A percentile compares a stretch with the other conserved stretches of the same genome.
phyloP scores from a whole-genome alignment of 441 rosid genomes.

The Adansonia rubrostipa region DNA sequence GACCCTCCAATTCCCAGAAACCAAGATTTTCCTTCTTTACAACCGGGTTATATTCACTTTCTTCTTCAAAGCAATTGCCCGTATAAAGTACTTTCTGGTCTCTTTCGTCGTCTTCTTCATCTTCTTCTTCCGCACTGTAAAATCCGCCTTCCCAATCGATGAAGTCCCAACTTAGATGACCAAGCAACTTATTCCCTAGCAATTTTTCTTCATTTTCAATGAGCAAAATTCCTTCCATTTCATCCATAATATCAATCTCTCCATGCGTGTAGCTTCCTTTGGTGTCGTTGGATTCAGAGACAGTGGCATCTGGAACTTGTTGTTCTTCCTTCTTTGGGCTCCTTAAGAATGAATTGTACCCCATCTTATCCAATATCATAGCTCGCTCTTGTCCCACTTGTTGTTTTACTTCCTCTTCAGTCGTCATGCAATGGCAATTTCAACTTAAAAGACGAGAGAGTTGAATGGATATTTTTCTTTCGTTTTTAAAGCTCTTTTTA shows the following conservation, averaged over 20 bases:
- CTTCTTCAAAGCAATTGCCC: slow-evolving; percentile 21
- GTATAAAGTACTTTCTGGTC: slow-evolving; percentile 23
- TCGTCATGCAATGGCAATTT: slow-evolving; percentile 8
- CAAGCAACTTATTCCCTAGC: background rate
- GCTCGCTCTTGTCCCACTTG: slow-evolving; percentile 26
- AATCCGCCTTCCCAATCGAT: slow-evolving; percentile 42
- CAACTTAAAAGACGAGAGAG: background rate
- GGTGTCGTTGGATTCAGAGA: slow-evolving; percentile 30
- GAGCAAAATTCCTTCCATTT: slow-evolving; percentile 43
- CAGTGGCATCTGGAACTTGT: slow-evolving; percentile 34
- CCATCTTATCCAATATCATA: slow-evolving; percentile 25
- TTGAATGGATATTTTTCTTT: slow-evolving; percentile 8
- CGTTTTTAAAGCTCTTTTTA: background rate
- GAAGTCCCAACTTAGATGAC: slow-evolving; percentile 37
- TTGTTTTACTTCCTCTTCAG: background rate
- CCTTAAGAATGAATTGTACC: slow-evolving; percentile 38
- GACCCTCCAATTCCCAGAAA: slow-evolving; percentile 46
- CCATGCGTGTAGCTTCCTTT: slow-evolving; percentile 17
- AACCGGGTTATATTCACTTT: slow-evolving; percentile 2
- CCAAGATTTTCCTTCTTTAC: slow-evolving; percentile 43
- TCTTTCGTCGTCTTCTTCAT: slow-evolving; percentile 29
- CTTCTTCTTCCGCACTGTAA: slow-evolving; percentile 33
- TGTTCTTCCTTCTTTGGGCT: slow-evolving; percentile 63
- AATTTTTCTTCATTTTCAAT: slow-evolving; percentile 33
- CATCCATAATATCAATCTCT: slow-evolving; percentile 38